Evolutionary conservation across 1,284 basidiomycete genomes (phyloP).

Genomic region (Vanrija humicola): DNA sequence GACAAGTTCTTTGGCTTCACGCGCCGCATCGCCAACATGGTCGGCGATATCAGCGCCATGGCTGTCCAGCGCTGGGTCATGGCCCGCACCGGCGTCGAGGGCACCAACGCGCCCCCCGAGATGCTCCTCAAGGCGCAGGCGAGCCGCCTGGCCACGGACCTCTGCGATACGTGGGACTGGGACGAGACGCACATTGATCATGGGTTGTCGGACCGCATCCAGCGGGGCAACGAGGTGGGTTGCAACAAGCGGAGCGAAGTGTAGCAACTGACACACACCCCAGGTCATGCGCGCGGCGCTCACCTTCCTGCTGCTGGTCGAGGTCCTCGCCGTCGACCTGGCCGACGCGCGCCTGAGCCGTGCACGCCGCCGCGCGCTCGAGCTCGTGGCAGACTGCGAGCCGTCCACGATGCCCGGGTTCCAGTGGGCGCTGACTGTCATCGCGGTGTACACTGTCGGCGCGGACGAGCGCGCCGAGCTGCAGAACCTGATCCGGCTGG

Average conservation of each 20-base stretch:
- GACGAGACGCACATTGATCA: constrained; percentile 6
- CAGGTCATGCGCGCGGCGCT: constrained; percentile 11
- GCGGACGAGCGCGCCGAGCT: constrained; percentile 2
- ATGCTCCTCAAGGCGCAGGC: constrained; percentile 8
- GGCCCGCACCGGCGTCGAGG: constrained; percentile 5
- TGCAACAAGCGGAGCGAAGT: too few species aligned
- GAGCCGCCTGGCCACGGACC: constrained; percentile 4
- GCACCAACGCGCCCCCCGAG: neutral
- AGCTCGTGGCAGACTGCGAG: constrained; percentile 18
- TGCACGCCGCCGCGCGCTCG: constrained; percentile 6
- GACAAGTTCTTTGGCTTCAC: constrained; percentile 22
- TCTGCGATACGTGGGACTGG: constrained; percentile 12
- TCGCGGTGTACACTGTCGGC: constrained; percentile 8
- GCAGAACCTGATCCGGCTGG: constrained; percentile 4
- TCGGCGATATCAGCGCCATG: constrained; percentile 15
- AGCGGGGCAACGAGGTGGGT: constrained; percentile 16
- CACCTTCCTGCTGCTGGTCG: constrained; percentile 16
- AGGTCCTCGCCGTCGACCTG: constrained; percentile 15
- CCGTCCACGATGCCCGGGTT: constrained; percentile 12
- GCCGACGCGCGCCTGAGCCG: constrained; percentile 10
- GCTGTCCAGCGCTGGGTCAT: constrained; percentile 10
- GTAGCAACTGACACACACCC: too few species aligned
- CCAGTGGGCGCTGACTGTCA: constrained; percentile 14
- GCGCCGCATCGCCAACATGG: constrained; percentile 12
- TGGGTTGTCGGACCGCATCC: constrained; percentile 14